A percentile compares a stretch with the other conserved stretches of the same genome.
These are phyloP conservation scores for Gaeumannomyces sp. DNA, from an alignment of 2,329 filamentous ascomycete genomes.

Conservation along the genomic window DNA sequence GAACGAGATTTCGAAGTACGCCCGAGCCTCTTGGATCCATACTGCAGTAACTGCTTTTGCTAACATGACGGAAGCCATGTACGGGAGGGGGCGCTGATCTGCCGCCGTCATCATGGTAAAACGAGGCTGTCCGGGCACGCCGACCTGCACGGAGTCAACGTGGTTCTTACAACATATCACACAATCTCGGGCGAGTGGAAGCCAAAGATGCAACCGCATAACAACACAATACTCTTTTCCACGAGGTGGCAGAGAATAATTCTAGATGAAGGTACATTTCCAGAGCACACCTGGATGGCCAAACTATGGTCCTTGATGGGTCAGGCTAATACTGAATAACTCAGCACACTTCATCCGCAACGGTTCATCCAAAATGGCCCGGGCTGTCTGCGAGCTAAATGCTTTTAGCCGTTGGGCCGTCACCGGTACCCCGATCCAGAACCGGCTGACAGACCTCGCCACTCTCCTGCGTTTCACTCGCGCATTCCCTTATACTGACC, in stretches of 20 bases:
- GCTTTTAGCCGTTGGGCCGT: constrained; percentile 37
- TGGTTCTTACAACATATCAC: constrained; percentile 37
- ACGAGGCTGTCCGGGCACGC: constrained; percentile 12
- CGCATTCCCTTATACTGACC: constrained; percentile 34
- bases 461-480: constrained; percentile 37
- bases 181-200: constrained; percentile 32
- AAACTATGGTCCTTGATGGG: neutral
- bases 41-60: neutral
- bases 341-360: constrained; percentile 37
- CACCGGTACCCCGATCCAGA: constrained; percentile 44
- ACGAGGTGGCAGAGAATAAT: constrained; percentile 32
- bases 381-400: constrained; percentile 31
- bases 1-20: constrained; percentile 25
- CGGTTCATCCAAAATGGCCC: constrained; percentile 25
- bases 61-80: constrained; percentile 22
- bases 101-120: constrained; percentile 25
- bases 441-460: constrained; percentile 34
- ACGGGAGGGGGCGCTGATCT: constrained; percentile 16
- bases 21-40: neutral
- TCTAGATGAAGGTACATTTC: constrained; percentile 31
- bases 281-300: neutral
- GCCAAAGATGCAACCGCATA: neutral
- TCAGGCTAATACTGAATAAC: neutral
- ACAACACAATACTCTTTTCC: constrained; percentile 24
- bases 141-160: constrained; percentile 16